A percentile compares a stretch with the other conserved stretches of the same genome.
Evolutionary conservation across 2,329 filamentous ascomycete genomes (phyloP).

Genomic region (Penicillium sp.): DNA sequence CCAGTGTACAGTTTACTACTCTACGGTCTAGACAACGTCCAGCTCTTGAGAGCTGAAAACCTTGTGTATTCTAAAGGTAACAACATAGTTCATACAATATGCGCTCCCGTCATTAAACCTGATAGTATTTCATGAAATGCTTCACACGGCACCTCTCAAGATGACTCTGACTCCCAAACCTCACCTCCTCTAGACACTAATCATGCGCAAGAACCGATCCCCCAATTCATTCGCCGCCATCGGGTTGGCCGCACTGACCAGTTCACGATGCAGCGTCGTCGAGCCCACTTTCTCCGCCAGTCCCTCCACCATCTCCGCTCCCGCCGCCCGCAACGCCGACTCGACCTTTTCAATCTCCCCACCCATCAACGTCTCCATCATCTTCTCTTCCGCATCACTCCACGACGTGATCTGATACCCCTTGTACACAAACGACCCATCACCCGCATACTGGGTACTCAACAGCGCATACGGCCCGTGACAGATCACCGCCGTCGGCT

Average conservation of each 20-base stretch:
- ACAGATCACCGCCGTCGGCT: constrained; percentile 44
- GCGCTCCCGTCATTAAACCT: too few species aligned
- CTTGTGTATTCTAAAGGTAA: too few species aligned
- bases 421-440: constrained; percentile 39
- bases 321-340: constrained; percentile 32
- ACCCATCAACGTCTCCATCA: constrained; percentile 42
- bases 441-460: constrained; percentile 34
- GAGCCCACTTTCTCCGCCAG: constrained; percentile 34
- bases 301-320: constrained; percentile 43
- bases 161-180: too few species aligned
- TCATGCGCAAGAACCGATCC: constrained; percentile 29
- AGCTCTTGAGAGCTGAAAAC: too few species aligned
- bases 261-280: constrained; percentile 41
- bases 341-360: constrained; percentile 43
- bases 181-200: constrained; percentile 17
- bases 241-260: constrained; percentile 32
- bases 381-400: constrained; percentile 43
- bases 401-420: constrained; percentile 44
- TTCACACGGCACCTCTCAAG: too few species aligned
- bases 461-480: constrained; percentile 44
- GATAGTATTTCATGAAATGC: too few species aligned
- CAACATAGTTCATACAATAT: too few species aligned
- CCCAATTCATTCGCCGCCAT: constrained; percentile 29
- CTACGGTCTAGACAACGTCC: too few species aligned
- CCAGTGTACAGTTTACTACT: too few species aligned